Percentiles rank a stretch among this genome's conserved stretches.
Evolutionary conservation across 345 rosid genomes (phyloP).

Genomic region (Barbarea vulgaris): DNA sequence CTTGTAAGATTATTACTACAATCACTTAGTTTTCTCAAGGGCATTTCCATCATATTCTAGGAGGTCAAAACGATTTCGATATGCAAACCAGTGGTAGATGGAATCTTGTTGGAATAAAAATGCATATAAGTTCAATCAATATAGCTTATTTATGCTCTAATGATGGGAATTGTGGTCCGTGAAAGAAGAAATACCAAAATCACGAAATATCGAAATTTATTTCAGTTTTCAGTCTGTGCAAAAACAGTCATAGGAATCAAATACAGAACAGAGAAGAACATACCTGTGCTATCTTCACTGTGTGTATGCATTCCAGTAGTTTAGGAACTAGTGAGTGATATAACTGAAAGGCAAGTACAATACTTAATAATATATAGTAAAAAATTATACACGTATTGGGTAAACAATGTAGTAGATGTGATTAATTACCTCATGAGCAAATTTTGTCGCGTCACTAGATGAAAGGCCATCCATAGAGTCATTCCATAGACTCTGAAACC

Average conservation of each 20-base stretch:
- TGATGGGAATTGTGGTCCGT: background rate
- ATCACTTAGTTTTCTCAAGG: slow-evolving; percentile 9
- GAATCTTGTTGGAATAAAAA: background rate
- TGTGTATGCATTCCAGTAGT: slow-evolving; percentile 66
- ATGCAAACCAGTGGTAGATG: background rate
- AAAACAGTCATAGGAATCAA: background rate
- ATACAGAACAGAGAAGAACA: slow-evolving; percentile 8
- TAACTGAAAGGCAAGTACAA: slow-evolving; percentile 52
- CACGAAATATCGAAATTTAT: background rate
- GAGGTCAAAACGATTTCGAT: background rate
- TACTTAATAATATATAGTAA: slow-evolving; percentile 26
- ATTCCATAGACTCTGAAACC: slow-evolving; percentile 48
- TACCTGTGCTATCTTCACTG: slow-evolving; percentile 94
- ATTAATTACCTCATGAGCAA: slow-evolving; percentile 65
- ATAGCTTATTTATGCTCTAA: background rate
- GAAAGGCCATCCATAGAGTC: slow-evolving; percentile 43
- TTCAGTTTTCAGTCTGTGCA: slow-evolving; percentile 4
- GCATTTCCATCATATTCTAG: background rate
- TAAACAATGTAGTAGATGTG: background rate
- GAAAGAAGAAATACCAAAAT: background rate
- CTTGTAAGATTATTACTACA: background rate
- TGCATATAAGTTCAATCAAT: background rate
- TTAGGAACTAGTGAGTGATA: slow-evolving; percentile 59
- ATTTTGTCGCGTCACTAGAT: slow-evolving; percentile 45
- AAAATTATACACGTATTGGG: background rate